Conservation (phyloP, 2,329 filamentous ascomycete genomes). For the Ceratocystis harringtonii region DNA sequence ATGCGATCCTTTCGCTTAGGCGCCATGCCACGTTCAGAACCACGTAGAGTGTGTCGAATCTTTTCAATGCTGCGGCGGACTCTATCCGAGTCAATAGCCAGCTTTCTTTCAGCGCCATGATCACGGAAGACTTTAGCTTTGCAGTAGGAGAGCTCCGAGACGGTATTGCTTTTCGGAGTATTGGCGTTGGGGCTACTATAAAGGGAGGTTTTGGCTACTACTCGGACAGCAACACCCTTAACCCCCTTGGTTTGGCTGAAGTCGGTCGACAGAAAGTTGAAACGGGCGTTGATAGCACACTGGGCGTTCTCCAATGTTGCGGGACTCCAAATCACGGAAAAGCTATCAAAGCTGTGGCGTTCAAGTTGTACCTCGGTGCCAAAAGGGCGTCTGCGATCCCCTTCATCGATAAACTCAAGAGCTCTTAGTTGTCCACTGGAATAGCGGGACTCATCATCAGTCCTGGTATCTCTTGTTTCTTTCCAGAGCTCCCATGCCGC, state of each 20-base stretch:
- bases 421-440: slow-evolving; percentile 83
- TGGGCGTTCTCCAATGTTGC: slow-evolving; percentile 53
- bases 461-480: slow-evolving; percentile 69
- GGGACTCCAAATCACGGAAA: slow-evolving; percentile 78
- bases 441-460: slow-evolving; percentile 72
- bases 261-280: slow-evolving; percentile 96
- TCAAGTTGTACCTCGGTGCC: slow-evolving; percentile 53
- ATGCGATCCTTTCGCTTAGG: slow-evolving; percentile 15
- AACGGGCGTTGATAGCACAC: slow-evolving; percentile 78
- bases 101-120: slow-evolving; percentile 85
- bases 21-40: slow-evolving; percentile 8
- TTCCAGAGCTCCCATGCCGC: slow-evolving; percentile 87
- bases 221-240: slow-evolving; percentile 85
- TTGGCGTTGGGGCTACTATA: slow-evolving; percentile 31
- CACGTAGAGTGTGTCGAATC: slow-evolving; percentile 48
- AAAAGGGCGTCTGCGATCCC: slow-evolving; percentile 41
- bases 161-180: neutral
- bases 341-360: slow-evolving; percentile 77
- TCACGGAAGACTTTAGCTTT: slow-evolving; percentile 96
- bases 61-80: slow-evolving; percentile 96
- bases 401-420: slow-evolving; percentile 78
- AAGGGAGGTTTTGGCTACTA: slow-evolving; percentile 78
- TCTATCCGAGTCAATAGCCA: slow-evolving; percentile 86
- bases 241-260: slow-evolving; percentile 98
- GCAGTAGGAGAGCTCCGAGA: slow-evolving; percentile 72